Conservation (phyloP, 208 protist genomes). For the Leptomonas seymouri region DNA sequence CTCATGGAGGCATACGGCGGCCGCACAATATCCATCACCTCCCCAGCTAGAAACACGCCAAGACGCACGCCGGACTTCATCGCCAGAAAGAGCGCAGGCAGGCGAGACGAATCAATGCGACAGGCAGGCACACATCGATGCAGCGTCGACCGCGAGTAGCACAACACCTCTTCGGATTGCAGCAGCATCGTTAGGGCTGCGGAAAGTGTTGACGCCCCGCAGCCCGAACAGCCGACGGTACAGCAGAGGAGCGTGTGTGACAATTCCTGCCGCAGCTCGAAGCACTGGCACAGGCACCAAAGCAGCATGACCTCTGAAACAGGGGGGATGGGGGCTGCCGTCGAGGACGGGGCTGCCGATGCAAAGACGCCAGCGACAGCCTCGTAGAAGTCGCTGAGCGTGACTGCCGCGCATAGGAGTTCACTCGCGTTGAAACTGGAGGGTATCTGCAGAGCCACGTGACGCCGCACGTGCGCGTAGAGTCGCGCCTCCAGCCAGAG, state of each 20-base stretch:
- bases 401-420: constrained; percentile 32
- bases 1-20: constrained; percentile 34
- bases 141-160: background rate
- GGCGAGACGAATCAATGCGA: constrained; percentile 18
- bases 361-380: constrained; percentile 13
- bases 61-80: constrained; percentile 32
- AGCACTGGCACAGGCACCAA: constrained; percentile 50
- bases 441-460: constrained; percentile 23
- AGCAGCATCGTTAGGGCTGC: constrained; percentile 12
- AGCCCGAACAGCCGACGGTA: constrained; percentile 23
- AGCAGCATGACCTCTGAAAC: constrained; percentile 31
- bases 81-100: constrained; percentile 39
- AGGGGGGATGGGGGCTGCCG: constrained; percentile 2
- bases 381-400: constrained; percentile 22
- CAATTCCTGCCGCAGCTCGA: constrained; percentile 48
- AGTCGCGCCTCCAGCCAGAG: constrained; percentile 52
- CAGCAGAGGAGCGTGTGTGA: constrained; percentile 21
- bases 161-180: background rate
- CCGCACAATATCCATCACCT: constrained; percentile 43
- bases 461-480: constrained; percentile 31
- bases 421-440: constrained; percentile 43
- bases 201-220: constrained; percentile 23
- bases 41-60: constrained; percentile 49
- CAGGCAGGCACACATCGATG: constrained; percentile 34
- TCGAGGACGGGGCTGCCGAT: background rate